Evolutionary conservation across 768 basidiomycete genomes (phyloP), one percentile per base, ranked within the genome.

Genomic region (Crassisporium funariophilum): DNA sequence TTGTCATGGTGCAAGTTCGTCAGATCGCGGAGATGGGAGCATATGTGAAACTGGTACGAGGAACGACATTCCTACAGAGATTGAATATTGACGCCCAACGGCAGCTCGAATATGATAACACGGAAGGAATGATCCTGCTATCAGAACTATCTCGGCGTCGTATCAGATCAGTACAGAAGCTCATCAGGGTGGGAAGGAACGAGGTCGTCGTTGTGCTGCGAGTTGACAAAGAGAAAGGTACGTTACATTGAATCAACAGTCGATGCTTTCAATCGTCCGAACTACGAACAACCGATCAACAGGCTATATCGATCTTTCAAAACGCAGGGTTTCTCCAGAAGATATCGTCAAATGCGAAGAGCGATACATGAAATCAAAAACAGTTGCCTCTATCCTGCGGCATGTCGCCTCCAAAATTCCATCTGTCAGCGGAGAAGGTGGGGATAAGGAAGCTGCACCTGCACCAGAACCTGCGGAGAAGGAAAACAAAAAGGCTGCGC

Each of bases 1-100:
- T 98, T 41, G 97, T 98, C 69, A 98, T 98, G 95, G 97, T 99
- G 10, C 95, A 98, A 65, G 97, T 99, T 53, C 90, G 91, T 67
- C 93, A 97, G 73, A 99, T 99, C 60, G 92, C 94, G 42, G 95
- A 99, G 69, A 99, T 98, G 95, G 97, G 97, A 38, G 97, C 97
- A 35, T 98, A 99, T 66, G 97, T 99, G 54, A 98, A 98, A 64
- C 78, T 99, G 57, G 95, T 95, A 55, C 57, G 88, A 73, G 16
- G 25, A 12, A n/a, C 16, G 13, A 38, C 11, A 37, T 34, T 39
- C 12, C 45, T 39, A 29, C 23, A 42, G 24, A 49, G 10, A 41
- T 15, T 16, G 11, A 19, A 24, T 41, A 17, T 17, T 37, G n/a
- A 31, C 29, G n/a, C n/a, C 29, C 34, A 15, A n/a, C 33, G 23